phyloP scores from a whole-genome alignment of 139 green algal species.

The Auxenochlorella pyrenoidosa region DNA sequence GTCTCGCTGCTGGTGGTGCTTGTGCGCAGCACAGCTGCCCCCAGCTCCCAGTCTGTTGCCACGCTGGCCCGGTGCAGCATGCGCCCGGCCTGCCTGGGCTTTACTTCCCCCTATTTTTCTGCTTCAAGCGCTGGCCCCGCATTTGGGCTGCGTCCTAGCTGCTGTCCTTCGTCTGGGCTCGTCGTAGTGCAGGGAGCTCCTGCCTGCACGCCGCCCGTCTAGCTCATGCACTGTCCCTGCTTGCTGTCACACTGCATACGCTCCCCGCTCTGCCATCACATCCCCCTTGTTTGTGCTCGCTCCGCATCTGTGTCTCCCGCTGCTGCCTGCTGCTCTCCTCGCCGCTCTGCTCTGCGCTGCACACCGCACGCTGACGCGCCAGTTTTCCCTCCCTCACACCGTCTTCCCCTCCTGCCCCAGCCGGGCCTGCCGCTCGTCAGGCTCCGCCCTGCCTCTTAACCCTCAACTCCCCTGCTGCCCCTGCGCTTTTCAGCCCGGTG shows the following conservation, averaged over 20 bases:
- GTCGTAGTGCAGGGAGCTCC: too few relatives aligned
- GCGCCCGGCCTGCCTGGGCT: too few relatives aligned
- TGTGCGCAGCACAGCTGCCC: background rate
- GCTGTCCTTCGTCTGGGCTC: too few relatives aligned
- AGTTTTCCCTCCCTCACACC: background rate
- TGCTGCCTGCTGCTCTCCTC: slow-evolving; percentile 5
- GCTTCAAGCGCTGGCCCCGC: too few relatives aligned
- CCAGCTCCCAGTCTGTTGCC: background rate
- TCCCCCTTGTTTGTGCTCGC: background rate
- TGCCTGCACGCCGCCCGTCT: too few relatives aligned
- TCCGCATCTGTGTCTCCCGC: background rate
- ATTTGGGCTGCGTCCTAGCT: too few relatives aligned
- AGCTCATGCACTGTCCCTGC: background rate
- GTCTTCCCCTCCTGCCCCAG: background rate
- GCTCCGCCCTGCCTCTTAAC: background rate
- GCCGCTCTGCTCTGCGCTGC: background rate
- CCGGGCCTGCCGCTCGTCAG: background rate
- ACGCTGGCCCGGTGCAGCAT: too few relatives aligned
- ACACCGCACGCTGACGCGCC: background rate
- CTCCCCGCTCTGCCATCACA: background rate
- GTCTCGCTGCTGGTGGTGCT: background rate
- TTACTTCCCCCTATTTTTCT: too few relatives aligned
- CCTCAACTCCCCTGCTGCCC: background rate
- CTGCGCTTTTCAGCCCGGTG: too few relatives aligned
- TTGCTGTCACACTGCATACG: background rate